Base-by-base conservation (phyloP, 2,329 filamentous ascomycete species). In the Trichophaea hybrida region DNA sequence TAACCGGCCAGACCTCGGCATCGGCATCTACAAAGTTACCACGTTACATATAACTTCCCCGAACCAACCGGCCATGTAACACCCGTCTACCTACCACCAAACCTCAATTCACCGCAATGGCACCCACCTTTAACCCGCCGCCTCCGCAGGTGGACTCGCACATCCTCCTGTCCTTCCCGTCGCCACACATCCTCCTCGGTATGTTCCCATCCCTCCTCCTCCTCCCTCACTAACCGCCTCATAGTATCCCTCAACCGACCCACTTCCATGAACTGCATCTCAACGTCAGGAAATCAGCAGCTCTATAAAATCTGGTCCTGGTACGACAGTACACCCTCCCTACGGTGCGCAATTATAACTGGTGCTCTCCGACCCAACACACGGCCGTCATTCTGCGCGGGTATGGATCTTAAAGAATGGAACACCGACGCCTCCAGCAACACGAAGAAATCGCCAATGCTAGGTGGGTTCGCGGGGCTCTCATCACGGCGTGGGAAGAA, bases 321-420 rank as follows among this genome's bases (percentile, higher is more conserved):
- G 78, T 84, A 79, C 70, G 83, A 86, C 68, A 69, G 68, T n/a
- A 78, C 85, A 70, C 78, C 81, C 1, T 71, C 71, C 1, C 75
- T 86, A 51, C 78, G 79, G 50, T 81, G 80, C 68, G 82, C 80
- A 50, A 75, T 86, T 1, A 69, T 86, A 50, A 85, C 82, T 0
- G 83, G 83, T 17, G 72, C 73, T 0, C 35, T 10, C 15, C 82
- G 81, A 0, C 74, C 56, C n/a, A 49, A 50, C 12, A 55, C 38
- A 17, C 31, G 24, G 4, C 60, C 80, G 7, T 81, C 82, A 0
- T 86, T 86, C 68, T 86, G 81, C 69, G 81, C 82, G 0, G 83
- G 83, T 13, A 81, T 81, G 37, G 83, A 86, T 68, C 75, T 86
- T 15, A 81, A 81, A 70, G 82, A 61, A 31, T 51, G 55, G 59